Evolutionary conservation across 2,329 filamentous ascomycete species (phyloP).

Genomic region (Scedosporium aurantiacum): DNA sequence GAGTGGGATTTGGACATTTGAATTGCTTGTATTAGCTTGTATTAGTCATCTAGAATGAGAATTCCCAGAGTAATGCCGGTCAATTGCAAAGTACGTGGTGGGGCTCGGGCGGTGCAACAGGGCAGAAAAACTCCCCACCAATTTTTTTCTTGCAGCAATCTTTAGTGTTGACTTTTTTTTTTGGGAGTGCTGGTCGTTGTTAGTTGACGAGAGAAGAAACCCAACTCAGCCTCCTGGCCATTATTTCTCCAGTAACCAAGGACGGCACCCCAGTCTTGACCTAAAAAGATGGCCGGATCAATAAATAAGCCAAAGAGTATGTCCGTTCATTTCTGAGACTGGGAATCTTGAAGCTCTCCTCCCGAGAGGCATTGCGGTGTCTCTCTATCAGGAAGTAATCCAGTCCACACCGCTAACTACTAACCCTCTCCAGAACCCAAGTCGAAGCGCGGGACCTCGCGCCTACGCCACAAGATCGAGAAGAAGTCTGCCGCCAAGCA

Average conservation of each 20-base stretch:
- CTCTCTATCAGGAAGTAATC: neutral
- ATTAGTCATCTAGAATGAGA: too few relatives aligned
- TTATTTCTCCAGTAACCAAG: neutral
- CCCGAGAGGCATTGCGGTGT: too few relatives aligned
- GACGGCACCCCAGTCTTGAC: neutral
- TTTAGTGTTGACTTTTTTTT: constrained; percentile 6
- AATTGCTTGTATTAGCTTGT: too few relatives aligned
- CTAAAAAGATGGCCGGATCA: constrained; percentile 36
- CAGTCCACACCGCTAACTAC: neutral
- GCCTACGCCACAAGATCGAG: constrained; percentile 89
- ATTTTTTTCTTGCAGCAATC: constrained; percentile 6
- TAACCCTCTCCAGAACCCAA: constrained; percentile 57
- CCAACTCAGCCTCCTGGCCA: neutral
- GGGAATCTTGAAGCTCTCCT: neutral
- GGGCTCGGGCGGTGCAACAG: constrained; percentile 4
- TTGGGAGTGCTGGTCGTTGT: neutral
- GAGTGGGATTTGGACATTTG: too few relatives aligned
- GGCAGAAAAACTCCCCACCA: constrained; percentile 12
- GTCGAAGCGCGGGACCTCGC: constrained; percentile 84
- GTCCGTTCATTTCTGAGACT: constrained; percentile 12
- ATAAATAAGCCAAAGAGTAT: constrained; percentile 45
- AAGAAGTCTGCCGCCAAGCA: constrained; percentile 87
- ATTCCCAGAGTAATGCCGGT: neutral
- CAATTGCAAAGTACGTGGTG: neutral
- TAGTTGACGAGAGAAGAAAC: neutral